Evolutionary conservation across 2,329 filamentous ascomycete species (phyloP), one percentile per base, ranked within the genome.

Genomic region (Sporothrix pseudoabietina): DNA sequence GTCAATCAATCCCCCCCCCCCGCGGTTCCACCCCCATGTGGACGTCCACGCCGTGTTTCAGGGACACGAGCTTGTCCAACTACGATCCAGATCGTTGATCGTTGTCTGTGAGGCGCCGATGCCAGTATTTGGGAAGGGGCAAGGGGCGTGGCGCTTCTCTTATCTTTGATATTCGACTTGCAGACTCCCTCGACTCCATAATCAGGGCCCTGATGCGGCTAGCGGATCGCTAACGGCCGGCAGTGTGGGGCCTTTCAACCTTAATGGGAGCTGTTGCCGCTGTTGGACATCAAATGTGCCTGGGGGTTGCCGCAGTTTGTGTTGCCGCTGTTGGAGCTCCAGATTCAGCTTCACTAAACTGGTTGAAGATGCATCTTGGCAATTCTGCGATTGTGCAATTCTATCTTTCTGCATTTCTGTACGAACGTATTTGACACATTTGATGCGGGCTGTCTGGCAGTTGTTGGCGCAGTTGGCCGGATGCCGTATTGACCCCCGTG

Each of bases 201-300:
- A 22, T 22, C n/a, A 47, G n/a, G 22, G n/a, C 22, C n/a, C 47
- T 22, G 12, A 16, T 66, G 39, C 22, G 39, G 61, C 39, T 68
- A 68, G 65, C 65, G 26, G 65, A 44, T 52, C 26, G 44, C 44
- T 68, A 35, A 44, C 65, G 44, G 63, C 63, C 63, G 44, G 26
- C 44, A 68, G 26, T n/a, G 65, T 22, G 65, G 44, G 65, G 26
- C 16, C n/a, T n/a, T n/a, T 30, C 61, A 66, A 66, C 65, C 44
- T 68, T 68, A 68, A 49, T 35, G 44, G 44, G 26, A 9, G 44
- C 65, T n/a, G 65, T 68, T 68, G 26, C 41, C 65, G 65, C 65
- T 10, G 65, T 68, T 68, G 65, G 65, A 68, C 26, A 68, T 26
- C 22, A 30, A 4, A 19, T 4, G 12, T 10, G 4, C 14, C 30